phyloP scores from a whole-genome alignment of 495 filamentous ascomycete genomes.

The Articulospora tetracladia region DNA sequence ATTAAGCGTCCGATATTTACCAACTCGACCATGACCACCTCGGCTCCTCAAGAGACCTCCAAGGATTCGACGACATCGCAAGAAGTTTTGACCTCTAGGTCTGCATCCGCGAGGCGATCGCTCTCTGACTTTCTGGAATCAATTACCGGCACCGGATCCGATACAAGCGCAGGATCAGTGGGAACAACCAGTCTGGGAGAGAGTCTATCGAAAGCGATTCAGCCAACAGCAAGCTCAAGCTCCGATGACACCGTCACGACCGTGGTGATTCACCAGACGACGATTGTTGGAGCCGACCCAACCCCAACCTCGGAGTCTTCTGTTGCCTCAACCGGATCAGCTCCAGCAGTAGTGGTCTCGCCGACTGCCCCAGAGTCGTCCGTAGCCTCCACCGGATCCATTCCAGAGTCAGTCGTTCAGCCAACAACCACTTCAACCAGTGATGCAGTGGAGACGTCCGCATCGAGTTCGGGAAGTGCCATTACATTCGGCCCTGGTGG shows the following conservation, averaged over 20 bases:
- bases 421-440: conserved; percentile 4
- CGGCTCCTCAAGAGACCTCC: conserved; percentile 11
- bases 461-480: conserved; percentile 7
- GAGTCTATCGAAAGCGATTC: background rate
- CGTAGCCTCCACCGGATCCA: background rate
- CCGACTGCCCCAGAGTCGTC: background rate
- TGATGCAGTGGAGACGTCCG: background rate
- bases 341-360: background rate
- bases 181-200: background rate
- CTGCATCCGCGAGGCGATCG: conserved; percentile 15
- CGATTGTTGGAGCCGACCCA: conserved; percentile 4
- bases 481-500: conserved; percentile 24
- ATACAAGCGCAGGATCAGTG: conserved; percentile 1
- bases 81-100: conserved; percentile 9
- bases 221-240: conserved; percentile 5
- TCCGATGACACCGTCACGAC: conserved; percentile 21
- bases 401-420: background rate
- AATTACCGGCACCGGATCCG: background rate
- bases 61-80: conserved; percentile 8
- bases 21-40: conserved; percentile 42
- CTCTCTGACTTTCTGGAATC: conserved; percentile 18
- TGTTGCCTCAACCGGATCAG: conserved; percentile 7
- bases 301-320: conserved; percentile 7
- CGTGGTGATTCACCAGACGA: conserved; percentile 26
- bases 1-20: conserved; percentile 50